phyloP scores from a whole-genome alignment of 192 early-diverging fungal species.

The Rhizophlyctis rosea region DNA sequence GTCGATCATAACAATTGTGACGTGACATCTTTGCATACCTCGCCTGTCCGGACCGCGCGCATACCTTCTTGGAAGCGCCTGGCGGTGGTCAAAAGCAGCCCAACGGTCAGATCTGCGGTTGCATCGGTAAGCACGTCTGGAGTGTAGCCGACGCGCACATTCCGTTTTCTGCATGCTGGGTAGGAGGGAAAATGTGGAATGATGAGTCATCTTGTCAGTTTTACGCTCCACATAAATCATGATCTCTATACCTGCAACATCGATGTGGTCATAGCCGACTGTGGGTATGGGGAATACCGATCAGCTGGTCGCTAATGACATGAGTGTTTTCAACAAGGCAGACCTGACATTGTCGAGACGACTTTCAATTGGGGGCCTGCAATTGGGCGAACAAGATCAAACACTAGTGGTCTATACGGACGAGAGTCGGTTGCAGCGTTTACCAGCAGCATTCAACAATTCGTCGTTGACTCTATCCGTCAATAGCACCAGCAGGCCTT shows the following conservation, averaged over 20 bases:
- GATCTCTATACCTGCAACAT: conserved; percentile 27
- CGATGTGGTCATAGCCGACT: conserved; percentile 84
- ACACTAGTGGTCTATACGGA: conserved; percentile 7
- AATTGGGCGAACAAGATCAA: not conserved
- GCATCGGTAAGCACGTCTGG: conserved; percentile 88
- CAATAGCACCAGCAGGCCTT: conserved; percentile 40
- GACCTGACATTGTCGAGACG: conserved; percentile 65
- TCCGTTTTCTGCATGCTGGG: conserved; percentile 43
- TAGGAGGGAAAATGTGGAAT: not conserved
- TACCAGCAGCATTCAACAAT: conserved; percentile 63
- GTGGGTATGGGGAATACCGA: not conserved
- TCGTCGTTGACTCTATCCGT: conserved; percentile 73
- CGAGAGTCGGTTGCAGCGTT: conserved; percentile 13
- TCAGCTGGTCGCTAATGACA: no score
- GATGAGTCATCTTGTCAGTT: not conserved
- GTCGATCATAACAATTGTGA: conserved; percentile 2
- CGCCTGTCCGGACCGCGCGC: conserved; percentile 37
- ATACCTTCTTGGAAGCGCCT: conserved; percentile 64
- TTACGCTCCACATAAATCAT: not conserved
- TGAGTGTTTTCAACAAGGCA: not conserved
- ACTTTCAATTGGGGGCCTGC: conserved; percentile 60
- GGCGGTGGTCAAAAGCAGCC: conserved; percentile 71
- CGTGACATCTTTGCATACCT: conserved; percentile 27
- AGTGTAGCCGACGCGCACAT: conserved; percentile 72
- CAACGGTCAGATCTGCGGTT: conserved; percentile 74